Evolutionary conservation across 352 stramenopile genomes (phyloP).

Genomic region (Pythium rhizo-oryzae): DNA sequence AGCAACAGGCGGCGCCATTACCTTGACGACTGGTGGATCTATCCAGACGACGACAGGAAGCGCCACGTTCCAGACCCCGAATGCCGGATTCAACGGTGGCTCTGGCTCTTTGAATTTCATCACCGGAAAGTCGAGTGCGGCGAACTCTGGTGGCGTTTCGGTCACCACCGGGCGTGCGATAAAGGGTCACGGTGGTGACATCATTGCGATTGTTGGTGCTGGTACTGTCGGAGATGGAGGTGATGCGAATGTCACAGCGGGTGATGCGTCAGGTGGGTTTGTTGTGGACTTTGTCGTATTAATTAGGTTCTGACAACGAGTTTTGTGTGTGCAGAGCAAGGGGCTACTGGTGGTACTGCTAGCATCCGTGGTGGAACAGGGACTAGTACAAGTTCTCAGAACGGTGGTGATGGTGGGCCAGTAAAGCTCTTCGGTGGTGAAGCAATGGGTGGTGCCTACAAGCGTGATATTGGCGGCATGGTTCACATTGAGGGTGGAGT

Average conservation of each 20-base stretch:
- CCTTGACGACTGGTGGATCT: slow-evolving; percentile 60
- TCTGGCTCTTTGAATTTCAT: slow-evolving; percentile 52
- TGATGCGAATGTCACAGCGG: slow-evolving; percentile 66
- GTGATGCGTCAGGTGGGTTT: slow-evolving; percentile 58
- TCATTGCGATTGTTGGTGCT: slow-evolving; percentile 36
- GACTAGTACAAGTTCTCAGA: slow-evolving; percentile 42
- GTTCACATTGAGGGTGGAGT: slow-evolving; percentile 64
- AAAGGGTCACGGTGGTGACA: slow-evolving; percentile 50
- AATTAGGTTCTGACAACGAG: background rate
- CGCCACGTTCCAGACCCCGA: slow-evolving; percentile 59
- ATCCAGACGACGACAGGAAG: slow-evolving; percentile 59
- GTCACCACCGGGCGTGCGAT: slow-evolving; percentile 39
- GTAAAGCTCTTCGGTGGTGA: slow-evolving; percentile 60
- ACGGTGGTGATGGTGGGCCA: slow-evolving; percentile 65
- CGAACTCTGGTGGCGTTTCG: slow-evolving; percentile 36
- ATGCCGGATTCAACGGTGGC: slow-evolving; percentile 46
- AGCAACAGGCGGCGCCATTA: slow-evolving; percentile 53
- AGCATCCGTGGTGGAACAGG: slow-evolving; percentile 54
- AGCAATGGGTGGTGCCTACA: slow-evolving; percentile 47
- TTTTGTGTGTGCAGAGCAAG: slow-evolving; percentile 33
- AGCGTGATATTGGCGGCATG: slow-evolving; percentile 52
- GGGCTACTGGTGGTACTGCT: slow-evolving; percentile 47
- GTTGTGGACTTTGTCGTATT: background rate
- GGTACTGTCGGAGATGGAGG: slow-evolving; percentile 44
- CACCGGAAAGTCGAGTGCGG: slow-evolving; percentile 38